These are phyloP conservation scores for Pichia sp. DNA, from an alignment of 1,139 yeast genomes.

Conservation along the genomic window DNA sequence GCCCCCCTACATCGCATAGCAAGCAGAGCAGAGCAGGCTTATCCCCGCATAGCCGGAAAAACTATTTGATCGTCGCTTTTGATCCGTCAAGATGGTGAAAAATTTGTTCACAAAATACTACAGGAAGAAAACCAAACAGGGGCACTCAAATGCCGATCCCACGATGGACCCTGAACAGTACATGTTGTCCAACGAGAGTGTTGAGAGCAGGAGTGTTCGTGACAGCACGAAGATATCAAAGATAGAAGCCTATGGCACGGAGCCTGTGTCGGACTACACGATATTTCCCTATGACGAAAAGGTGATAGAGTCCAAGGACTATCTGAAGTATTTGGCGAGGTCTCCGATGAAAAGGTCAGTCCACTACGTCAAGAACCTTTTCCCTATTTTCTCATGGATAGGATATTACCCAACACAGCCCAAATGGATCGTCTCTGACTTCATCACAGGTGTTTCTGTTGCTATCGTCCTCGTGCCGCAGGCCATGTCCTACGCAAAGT, in stretches of 20 bases:
- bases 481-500: constrained; percentile 88
- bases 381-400: constrained; percentile 81
- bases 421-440: constrained; percentile 72
- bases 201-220: background rate
- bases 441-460: constrained; percentile 89
- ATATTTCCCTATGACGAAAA: constrained; percentile 2
- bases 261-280: constrained; percentile 2
- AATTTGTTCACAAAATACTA: constrained; percentile 1
- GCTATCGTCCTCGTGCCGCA: constrained; percentile 94
- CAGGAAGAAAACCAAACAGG: background rate
- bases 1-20: too few relatives aligned
- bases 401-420: constrained; percentile 65
- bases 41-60: too few relatives aligned
- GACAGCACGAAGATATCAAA: background rate
- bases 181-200: background rate
- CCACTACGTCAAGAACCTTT: constrained; percentile 56
- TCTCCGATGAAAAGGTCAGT: constrained; percentile 38
- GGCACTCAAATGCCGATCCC: background rate
- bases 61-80: too few relatives aligned
- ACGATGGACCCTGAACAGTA: background rate
- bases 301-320: constrained; percentile 32
- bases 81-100: background rate
- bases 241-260: constrained; percentile 3
- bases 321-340: constrained; percentile 36
- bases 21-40: too few relatives aligned